Conservation (phyloP, 78 protist genomes). For the Chrysochromulina parva region DNA sequence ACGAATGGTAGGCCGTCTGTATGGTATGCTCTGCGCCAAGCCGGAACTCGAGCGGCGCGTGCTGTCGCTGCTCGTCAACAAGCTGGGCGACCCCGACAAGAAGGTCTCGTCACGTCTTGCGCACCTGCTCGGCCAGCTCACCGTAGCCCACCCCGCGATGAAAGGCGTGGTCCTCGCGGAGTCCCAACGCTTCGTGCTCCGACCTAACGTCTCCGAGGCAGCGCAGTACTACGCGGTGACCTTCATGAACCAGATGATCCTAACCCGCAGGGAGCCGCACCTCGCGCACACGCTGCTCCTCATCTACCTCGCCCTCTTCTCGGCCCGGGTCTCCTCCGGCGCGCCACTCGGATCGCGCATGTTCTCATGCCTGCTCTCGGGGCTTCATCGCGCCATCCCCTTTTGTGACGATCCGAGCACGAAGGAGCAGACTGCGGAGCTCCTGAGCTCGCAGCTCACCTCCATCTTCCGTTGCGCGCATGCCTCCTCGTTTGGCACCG, state of each 20-base stretch:
- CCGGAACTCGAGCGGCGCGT: neutral
- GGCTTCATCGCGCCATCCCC: no score
- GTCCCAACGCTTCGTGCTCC: slow-evolving; percentile 14
- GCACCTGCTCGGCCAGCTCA: slow-evolving; percentile 16
- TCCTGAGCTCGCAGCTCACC: neutral
- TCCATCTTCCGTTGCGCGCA: neutral
- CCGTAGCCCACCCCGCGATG: neutral
- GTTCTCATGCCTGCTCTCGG: no score
- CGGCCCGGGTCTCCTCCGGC: neutral
- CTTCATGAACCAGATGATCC: slow-evolving; percentile 21
- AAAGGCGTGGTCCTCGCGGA: neutral
- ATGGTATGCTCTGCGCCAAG: neutral
- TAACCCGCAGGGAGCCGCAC: neutral
- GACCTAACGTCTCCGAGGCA: slow-evolving; percentile 10
- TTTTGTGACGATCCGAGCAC: no score
- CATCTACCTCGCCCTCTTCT: slow-evolving; percentile 25
- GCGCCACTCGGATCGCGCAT: no score
- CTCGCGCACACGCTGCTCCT: neutral
- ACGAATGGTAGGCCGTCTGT: neutral
- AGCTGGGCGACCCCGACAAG: slow-evolving; percentile 19
- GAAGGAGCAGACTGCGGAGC: neutral
- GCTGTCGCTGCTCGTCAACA: neutral
- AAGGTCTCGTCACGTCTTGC: neutral
- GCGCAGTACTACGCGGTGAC: slow-evolving; percentile 28
- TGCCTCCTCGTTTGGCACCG: neutral